Base-by-base conservation (phyloP, 2,329 filamentous ascomycete species). In the Penicillium sp. region DNA sequence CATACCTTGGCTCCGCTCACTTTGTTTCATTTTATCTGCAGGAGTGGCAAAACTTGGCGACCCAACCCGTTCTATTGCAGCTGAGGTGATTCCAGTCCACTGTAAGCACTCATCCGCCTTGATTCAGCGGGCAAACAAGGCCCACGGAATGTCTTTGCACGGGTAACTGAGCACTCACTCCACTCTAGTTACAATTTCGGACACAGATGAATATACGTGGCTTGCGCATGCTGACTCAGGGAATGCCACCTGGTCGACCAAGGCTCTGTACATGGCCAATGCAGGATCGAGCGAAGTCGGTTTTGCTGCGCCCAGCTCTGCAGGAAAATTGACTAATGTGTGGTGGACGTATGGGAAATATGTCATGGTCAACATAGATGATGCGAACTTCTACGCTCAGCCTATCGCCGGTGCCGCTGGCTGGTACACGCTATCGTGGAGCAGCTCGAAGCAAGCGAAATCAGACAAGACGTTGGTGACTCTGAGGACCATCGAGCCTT, bases 381-480 rank as follows among this genome's bases (percentile, higher is more conserved):
- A 52, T 17, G 63, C 49, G 31, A 63, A 42, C n/a, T 65, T 65
- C n/a, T 65, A 63, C 14, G 63, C 58, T 2, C 56, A 55, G 48
- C 52, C 37, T 14, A 52, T 53, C n/a, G 34, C 56, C 11, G 55
- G 37, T n/a, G 56, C 49, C 1, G 34, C 48, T 5, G 63, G 63
- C 28, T 41, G 56, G 39, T 65, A 63, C 38, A 54, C 56, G 12
- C 37, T 63, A 10, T 56, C 55, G 7, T 65, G 63, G 63, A 62
- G 59, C 47, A 57, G 31, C 17, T 57, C 57, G 17, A 58, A 57
- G 31, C 51, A 59, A 28, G 48, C 31, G 2, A 58, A 55, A 54
- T 49, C 47, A 6, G 57, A 52, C 37, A 57, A 54, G 38, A 50
- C 57, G 12, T 22, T 57, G 38, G 51, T 65, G n/a, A 59, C 57